Evolutionary conservation across 192 early-diverging fungal species (phyloP).

Genomic region (Pilobolus umbonatus): DNA sequence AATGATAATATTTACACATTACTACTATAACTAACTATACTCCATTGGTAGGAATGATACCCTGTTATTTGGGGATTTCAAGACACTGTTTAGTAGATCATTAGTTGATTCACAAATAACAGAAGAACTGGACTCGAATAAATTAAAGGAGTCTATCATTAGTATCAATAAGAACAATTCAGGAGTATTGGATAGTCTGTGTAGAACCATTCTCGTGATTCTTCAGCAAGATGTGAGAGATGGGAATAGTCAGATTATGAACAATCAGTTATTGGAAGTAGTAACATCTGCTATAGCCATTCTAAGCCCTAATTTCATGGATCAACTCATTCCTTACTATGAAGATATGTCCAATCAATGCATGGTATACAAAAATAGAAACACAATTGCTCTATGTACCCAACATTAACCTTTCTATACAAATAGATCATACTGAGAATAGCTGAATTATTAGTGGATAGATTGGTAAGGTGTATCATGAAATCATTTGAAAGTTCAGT

Average conservation of each 20-base stretch:
- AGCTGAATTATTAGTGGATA: conserved; percentile 10
- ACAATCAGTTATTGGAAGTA: background rate
- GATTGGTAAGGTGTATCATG: background rate
- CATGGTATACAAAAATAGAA: no score
- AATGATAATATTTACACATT: no score
- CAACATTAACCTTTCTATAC: background rate
- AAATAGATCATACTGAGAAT: conserved; percentile 10
- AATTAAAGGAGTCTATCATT: conserved; percentile 15
- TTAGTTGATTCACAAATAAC: no score
- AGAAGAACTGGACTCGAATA: no score
- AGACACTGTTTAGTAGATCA: background rate
- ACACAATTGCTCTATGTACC: background rate
- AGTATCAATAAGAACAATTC: conserved; percentile 19
- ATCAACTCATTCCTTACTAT: background rate
- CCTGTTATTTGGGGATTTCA: background rate
- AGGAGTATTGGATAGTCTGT: conserved; percentile 25
- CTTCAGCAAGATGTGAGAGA: background rate
- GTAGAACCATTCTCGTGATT: conserved; percentile 1
- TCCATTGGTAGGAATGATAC: conserved; percentile 8
- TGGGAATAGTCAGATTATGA: background rate
- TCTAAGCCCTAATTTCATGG: background rate
- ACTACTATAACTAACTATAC: background rate
- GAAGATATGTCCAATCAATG: no score
- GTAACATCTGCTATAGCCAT: conserved; percentile 1
- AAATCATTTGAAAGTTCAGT: background rate